Base-by-base conservation (phyloP, 2,329 filamentous ascomycete species). In the Neospermospora avenae region DNA sequence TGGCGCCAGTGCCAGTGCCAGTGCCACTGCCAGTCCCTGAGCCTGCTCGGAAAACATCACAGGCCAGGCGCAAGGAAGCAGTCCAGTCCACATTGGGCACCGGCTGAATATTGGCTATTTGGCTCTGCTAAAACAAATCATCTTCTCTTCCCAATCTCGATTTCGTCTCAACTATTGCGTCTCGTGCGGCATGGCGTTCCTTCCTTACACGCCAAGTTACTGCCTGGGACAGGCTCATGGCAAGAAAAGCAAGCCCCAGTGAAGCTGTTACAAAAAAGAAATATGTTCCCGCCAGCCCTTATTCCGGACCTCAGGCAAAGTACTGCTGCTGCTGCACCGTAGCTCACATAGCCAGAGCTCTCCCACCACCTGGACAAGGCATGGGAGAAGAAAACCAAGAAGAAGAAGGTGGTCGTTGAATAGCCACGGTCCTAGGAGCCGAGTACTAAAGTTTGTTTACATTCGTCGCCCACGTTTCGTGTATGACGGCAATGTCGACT, bases 51-150 rank as follows among this genome's bases (percentile, higher is more conserved):
- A 39, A 52, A 24, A 20, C 28, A 31, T 31, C 28, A 31, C 28
- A 10, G 28, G 11, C 34, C 20, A 28, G 20, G 52, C 37, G 24
- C 39, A 20, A 42, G 52, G 53, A 45, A 44, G 55, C 20, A 18
- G 24, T 20, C 53, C 20, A 18, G 24, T 20, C 53, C 54, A n/a
- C 18, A 58, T 58, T 10, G 11, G 28, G 28, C 11, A 31, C 28
- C 28, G 45, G 55, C 39, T 46, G 20, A 51, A 52, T 58, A 61
- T 58, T 62, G 55, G 51, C 55, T 44, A 24, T n/a, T n/a, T n/a
- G n/a, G n/a, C n/a, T n/a, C n/a, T n/a, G n/a, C n/a, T n/a, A n/a
- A 58, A 56, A 39, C 20, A 44, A 48, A 35, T 53, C 35, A 25
- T 41, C 16, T 39, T 24, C 31, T 8, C 25, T 37, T 24, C 37